Base-by-base conservation (phyloP, 225 moss, liverwort and hornwort genomes). In the Straminergon stramineum region DNA sequence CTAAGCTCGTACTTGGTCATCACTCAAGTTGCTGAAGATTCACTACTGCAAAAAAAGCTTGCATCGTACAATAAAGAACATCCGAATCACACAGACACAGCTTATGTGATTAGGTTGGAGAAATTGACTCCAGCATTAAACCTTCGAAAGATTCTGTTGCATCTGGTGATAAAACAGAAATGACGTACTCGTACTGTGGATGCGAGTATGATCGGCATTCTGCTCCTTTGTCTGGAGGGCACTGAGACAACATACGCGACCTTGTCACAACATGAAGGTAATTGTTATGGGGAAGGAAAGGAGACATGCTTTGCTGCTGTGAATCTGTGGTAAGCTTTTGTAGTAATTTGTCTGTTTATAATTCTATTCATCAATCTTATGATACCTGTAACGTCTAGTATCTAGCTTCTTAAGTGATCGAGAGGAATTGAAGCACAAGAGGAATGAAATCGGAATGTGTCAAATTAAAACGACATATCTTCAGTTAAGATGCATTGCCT, bases 241-340 rank as follows among this genome's bases (percentile, higher is more conserved):
- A 73, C 48, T 41, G 82, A 84, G 57, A 84, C 71, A 56, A 76
- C 84, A 43, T 60, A 82, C 41, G 35, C 27, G 53, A 13, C 51
- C 22, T 80, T 66, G 63, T 77, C 90, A 69, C 62, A 63, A 58
- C 61, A 32, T 19, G 57, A 69, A 83, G 67, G 52, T 28, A 31
- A n/a, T 79, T 86, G 60, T 73, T 58, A 77, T 55, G 48, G 39
- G 26, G 70, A 84, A 57, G 85, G 73, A 82, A 89, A 65, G 35
- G 86, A 75, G 70, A 91, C 52, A 34, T 56, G 87, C 61, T 85
- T 87, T 86, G 73, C n/a, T 77, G 51, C 60, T n/a, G 74, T 69
- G 35, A 83, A 57, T 24, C 24, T 67, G 26, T 79, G 90, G 92
- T 90, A 90, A 84, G 90, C 85, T 77, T 85, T 87, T 87, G 65